Conservation (phyloP, 2,329 filamentous ascomycete species). For the Tolypocladium ophioglossoides region DNA sequence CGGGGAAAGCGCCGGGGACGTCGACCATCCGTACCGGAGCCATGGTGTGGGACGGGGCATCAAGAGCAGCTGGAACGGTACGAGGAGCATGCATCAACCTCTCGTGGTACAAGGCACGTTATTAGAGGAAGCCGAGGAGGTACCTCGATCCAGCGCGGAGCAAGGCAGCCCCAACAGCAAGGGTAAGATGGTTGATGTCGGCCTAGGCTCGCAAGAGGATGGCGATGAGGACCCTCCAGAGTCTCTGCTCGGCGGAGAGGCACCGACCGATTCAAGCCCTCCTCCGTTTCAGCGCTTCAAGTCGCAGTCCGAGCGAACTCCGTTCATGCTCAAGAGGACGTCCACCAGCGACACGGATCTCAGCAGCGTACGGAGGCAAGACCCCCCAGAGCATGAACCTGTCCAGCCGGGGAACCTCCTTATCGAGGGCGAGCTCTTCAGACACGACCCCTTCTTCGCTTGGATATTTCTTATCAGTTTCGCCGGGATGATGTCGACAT, state of each 20-base stretch:
- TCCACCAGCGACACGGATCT: slow-evolving; percentile 38
- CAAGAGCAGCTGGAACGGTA: slow-evolving; percentile 54
- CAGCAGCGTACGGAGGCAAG: slow-evolving; percentile 25
- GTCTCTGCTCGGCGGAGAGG: slow-evolving; percentile 46
- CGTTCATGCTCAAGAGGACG: slow-evolving; percentile 28
- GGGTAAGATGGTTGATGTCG: slow-evolving; percentile 77
- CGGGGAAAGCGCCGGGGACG: slow-evolving; percentile 18
- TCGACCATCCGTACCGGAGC: slow-evolving; percentile 30
- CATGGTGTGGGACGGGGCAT: slow-evolving; percentile 41
- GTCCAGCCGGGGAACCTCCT: slow-evolving; percentile 37
- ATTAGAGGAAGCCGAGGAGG: slow-evolving; percentile 32
- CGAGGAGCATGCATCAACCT: slow-evolving; percentile 27
- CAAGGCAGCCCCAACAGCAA: slow-evolving; percentile 25
- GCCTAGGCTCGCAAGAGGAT: slow-evolving; percentile 58
- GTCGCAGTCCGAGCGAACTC: slow-evolving; percentile 24
- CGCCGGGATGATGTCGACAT: slow-evolving; percentile 77
- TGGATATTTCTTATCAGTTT: slow-evolving; percentile 80
- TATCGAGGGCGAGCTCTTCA: slow-evolving; percentile 57
- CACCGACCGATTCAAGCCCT: slow-evolving; percentile 39
- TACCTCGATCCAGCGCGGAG: slow-evolving; percentile 22
- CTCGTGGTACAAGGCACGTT: slow-evolving; percentile 18
- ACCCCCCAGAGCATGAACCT: slow-evolving; percentile 24
- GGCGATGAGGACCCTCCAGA: slow-evolving; percentile 47
- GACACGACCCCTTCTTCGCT: slow-evolving; percentile 85
- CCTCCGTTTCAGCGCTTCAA: slow-evolving; percentile 54